Evolutionary conservation across 2,329 filamentous ascomycete genomes (phyloP), one percentile per base, ranked within the genome.

Genomic region (Aspergillus sp.): DNA sequence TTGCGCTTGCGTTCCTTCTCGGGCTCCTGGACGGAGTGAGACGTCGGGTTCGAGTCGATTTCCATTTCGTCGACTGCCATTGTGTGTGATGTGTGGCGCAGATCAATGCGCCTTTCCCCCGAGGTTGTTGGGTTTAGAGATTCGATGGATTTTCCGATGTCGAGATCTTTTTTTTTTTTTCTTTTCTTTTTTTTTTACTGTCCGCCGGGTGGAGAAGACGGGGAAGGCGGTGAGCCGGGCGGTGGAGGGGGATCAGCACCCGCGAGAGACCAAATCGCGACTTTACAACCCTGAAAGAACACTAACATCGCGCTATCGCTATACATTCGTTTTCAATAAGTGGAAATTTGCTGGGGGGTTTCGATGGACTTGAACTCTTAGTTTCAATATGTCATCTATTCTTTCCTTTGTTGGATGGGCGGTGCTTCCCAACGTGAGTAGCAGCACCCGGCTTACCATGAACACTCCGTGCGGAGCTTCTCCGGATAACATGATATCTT

Each of bases 351-450:
- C 47, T 49, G 47, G 50, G n/a, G 51, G 53, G 42, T 20, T 50
- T 46, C 49, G 22, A 16, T 39, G 50, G 46, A 52, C 10, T 16
- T 7, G n/a, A 20, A 20, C 18, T n/a, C 29, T 20, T 11, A 9
- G 14, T 56, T 49, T 26, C 63, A 62, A 52, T 69, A 74, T 80
- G 69, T 76, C 76, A 58, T 75, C 78, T 36, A 68, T 86, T 42
- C 70, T 87, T 42, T 85, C 85, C 26, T 79, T 84, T 52, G 77
- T 81, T 52, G 85, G 84, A 55, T 89, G 86, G 86, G 82, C 83
- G 49, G 81, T 88, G 69, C 78, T 89, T 26, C 86, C 86, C 60
- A 82, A 82, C 66, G 85, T 87, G 77, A 71, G 81, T 70, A 46
- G 49, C 39, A 49, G 2, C 26, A 22, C 39, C 39, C 18, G 42